These are phyloP conservation scores for Backusella parvicylindrica DNA, from an alignment of 192 early-diverging fungal genomes.

Conservation along the genomic window DNA sequence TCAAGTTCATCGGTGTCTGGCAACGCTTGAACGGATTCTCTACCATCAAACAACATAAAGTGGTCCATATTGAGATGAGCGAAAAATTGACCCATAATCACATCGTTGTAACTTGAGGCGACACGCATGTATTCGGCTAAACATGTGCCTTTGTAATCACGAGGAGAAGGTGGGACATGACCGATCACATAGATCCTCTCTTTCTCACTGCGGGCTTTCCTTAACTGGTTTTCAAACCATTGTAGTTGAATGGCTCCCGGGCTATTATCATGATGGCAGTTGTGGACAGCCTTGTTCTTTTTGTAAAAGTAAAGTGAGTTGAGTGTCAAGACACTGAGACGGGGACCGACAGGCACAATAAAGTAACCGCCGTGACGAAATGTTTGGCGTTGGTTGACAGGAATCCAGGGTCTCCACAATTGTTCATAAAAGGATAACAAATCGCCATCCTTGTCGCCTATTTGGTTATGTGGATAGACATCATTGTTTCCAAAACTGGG, in stretches of 20 bases:
- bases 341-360: constrained; percentile 39
- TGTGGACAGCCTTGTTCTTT: constrained; percentile 17
- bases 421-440: constrained; percentile 37
- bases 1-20: background rate
- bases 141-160: constrained; percentile 19
- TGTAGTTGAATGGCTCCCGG: constrained; percentile 16
- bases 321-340: constrained; percentile 49
- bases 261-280: constrained; percentile 15
- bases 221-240: constrained; percentile 27
- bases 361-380: constrained; percentile 61
- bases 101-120: constrained; percentile 12
- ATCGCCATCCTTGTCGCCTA: constrained; percentile 19
- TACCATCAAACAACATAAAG: constrained; percentile 20
- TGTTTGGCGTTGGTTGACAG: constrained; percentile 38
- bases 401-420: constrained; percentile 55
- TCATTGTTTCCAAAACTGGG: constrained; percentile 68
- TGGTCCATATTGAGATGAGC: constrained; percentile 30
- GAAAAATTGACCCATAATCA: constrained; percentile 17
- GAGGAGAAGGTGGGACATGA: constrained; percentile 32
- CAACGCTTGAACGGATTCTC: background rate
- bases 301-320: constrained; percentile 37
- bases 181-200: constrained; percentile 26
- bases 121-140: constrained; percentile 12
- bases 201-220: constrained; percentile 6
- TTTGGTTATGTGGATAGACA: constrained; percentile 58